Conservation (phyloP, 192 early-diverging fungal species). For the Chytriomyces confervae region DNA sequence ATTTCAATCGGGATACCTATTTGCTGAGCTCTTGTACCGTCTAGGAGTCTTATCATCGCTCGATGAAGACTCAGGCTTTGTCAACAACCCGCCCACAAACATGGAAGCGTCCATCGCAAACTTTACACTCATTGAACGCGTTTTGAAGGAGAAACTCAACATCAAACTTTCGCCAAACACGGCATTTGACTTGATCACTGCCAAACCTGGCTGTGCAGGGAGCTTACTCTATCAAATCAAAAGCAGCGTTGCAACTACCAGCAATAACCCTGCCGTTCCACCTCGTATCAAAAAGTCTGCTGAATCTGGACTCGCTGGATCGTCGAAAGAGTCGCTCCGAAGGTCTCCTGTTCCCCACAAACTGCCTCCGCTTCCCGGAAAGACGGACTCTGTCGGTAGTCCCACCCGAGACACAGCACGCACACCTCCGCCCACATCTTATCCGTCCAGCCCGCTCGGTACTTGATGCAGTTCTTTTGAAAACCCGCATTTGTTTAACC, state of each 20-base stretch:
- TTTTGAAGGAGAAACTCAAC: conserved; percentile 51
- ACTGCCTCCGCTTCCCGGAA: conserved; percentile 14
- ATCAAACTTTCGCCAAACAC: conserved; percentile 44
- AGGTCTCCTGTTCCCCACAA: conserved; percentile 1
- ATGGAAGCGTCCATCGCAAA: conserved; percentile 54
- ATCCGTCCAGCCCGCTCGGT: conserved; percentile 38
- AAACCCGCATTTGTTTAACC: not conserved
- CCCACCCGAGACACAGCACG: not conserved
- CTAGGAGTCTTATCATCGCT: conserved; percentile 35
- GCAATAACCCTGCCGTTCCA: not conserved
- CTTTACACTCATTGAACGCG: conserved; percentile 50
- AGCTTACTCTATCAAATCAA: conserved; percentile 53
- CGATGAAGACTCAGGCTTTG: not conserved
- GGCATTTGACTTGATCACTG: conserved; percentile 53
- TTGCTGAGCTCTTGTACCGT: conserved; percentile 43
- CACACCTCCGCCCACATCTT: conserved; percentile 5
- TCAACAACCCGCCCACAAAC: conserved; percentile 1
- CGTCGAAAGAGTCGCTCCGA: not conserved
- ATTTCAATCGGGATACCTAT: conserved; percentile 46
- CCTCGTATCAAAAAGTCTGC: not conserved
- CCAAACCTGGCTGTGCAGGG: conserved; percentile 49
- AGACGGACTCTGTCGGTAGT: not conserved
- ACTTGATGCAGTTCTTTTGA: not conserved
- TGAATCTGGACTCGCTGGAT: not conserved
- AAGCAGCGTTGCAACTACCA: not conserved